These are phyloP conservation scores for Pseudomonodictys pantanalensis DNA, from an alignment of 495 filamentous ascomycete genomes.

Conservation along the genomic window DNA sequence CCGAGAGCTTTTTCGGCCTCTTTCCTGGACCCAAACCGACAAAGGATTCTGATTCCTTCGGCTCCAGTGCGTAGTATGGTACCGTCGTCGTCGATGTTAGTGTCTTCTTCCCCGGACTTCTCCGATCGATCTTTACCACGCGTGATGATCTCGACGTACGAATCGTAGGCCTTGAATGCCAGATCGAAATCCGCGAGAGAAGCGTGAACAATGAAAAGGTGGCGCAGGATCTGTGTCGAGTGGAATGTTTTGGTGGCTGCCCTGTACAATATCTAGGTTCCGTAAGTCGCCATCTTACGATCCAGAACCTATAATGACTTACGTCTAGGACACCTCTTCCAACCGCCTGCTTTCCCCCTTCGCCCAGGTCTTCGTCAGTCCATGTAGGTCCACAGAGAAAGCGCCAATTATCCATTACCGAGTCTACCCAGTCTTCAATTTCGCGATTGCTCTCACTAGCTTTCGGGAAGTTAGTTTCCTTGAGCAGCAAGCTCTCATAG, in stretches of 20 bases:
- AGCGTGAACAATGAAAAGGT: conserved; percentile 84
- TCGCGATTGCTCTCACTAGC: conserved; percentile 70
- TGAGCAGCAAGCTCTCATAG: conserved; percentile 69
- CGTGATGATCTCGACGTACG: conserved; percentile 81
- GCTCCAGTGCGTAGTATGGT: conserved; percentile 70
- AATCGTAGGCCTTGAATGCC: conserved; percentile 80
- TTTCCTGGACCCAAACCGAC: conserved; percentile 68
- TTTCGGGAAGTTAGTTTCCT: conserved; percentile 75
- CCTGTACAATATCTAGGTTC: conserved; percentile 67
- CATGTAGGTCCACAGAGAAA: conserved; percentile 70
- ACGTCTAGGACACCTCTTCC: conserved; percentile 70
- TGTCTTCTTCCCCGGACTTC: conserved; percentile 69
- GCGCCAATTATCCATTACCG: conserved; percentile 81
- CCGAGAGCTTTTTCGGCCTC: conserved; percentile 74
- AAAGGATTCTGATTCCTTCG: conserved; percentile 75
- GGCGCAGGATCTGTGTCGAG: conserved; percentile 78
- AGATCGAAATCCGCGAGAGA: conserved; percentile 83
- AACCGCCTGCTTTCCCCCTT: conserved; percentile 69
- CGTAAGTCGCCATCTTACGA: not conserved
- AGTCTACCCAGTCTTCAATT: conserved; percentile 76
- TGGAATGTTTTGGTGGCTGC: conserved; percentile 91
- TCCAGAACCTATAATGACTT: conserved; percentile 32
- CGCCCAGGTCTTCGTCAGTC: conserved; percentile 72
- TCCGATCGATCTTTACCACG: conserved; percentile 75
- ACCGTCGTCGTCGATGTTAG: conserved; percentile 72